Percentiles rank a stretch among this genome's conserved stretches.
Conservation (phyloP, 2,329 filamentous ascomycete species). For the Polychaeton citri region DNA sequence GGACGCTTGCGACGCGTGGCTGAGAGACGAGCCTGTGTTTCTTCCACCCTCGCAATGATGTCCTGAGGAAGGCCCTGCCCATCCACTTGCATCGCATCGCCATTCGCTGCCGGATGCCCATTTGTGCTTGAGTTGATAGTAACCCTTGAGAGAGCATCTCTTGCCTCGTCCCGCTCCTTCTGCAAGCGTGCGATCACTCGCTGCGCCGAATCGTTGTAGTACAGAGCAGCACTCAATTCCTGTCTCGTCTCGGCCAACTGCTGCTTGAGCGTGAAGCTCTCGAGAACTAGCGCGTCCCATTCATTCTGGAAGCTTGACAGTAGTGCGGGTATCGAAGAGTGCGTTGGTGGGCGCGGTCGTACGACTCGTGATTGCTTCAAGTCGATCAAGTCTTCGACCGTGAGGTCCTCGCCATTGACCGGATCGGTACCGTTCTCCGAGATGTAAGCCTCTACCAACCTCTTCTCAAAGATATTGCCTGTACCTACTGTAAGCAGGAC, state of each 20-base stretch:
- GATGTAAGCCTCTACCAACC: slow-evolving; percentile 89
- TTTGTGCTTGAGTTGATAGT: slow-evolving; percentile 47
- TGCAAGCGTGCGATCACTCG: slow-evolving; percentile 83
- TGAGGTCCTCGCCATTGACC: slow-evolving; percentile 72
- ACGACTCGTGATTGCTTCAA: slow-evolving; percentile 75
- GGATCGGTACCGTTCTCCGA: slow-evolving; percentile 87
- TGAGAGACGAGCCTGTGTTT: slow-evolving; percentile 69
- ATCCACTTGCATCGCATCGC: slow-evolving; percentile 90
- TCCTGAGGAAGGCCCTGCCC: slow-evolving; percentile 60
- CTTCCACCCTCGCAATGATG: slow-evolving; percentile 60
- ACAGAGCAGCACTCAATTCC: slow-evolving; percentile 84
- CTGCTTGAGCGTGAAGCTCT: slow-evolving; percentile 82
- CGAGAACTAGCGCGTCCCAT: slow-evolving; percentile 87
- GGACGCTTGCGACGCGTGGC: slow-evolving; percentile 82
- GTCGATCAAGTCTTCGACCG: slow-evolving; percentile 72
- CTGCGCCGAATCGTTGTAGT: slow-evolving; percentile 95
- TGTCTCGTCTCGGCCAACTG: slow-evolving; percentile 81
- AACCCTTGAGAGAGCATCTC: slow-evolving; percentile 75
- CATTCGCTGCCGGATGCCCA: slow-evolving; percentile 37
- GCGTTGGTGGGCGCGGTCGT: slow-evolving; percentile 75
- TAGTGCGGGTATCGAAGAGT: slow-evolving; percentile 91
- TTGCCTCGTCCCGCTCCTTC: slow-evolving; percentile 84
- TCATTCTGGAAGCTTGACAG: slow-evolving; percentile 94
- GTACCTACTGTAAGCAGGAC: slow-evolving; percentile 18
- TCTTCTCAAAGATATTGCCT: slow-evolving; percentile 89